Evolutionary conservation across 768 basidiomycete genomes (phyloP).

Genomic region (Panaeolus papilionaceus): DNA sequence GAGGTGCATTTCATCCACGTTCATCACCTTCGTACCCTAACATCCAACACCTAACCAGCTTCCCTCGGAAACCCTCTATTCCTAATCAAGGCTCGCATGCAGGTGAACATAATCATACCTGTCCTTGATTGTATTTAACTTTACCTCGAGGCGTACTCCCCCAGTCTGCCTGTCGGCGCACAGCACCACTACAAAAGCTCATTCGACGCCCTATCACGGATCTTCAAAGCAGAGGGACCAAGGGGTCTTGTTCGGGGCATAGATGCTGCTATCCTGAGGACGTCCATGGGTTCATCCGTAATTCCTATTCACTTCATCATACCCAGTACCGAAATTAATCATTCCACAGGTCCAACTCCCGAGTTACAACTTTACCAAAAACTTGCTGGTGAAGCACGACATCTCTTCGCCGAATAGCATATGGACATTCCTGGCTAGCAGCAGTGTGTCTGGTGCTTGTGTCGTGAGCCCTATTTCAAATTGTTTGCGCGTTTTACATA

Average conservation of each 20-base stretch:
- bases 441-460: conserved; percentile 88
- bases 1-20: conserved; percentile 56
- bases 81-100: conserved; percentile 97
- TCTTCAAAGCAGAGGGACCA: conserved; percentile 77
- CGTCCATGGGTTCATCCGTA: conserved; percentile 91
- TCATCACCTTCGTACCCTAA: background rate
- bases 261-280: conserved; percentile 91
- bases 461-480: conserved; percentile 63
- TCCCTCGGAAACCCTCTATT: conserved; percentile 90
- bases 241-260: conserved; percentile 89
- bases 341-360: conserved; percentile 85
- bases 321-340: conserved; percentile 12
- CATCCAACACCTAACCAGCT: conserved; percentile 44
- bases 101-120: conserved; percentile 52
- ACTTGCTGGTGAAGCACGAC: conserved; percentile 69
- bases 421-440: conserved; percentile 89
- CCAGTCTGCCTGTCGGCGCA: conserved; percentile 90
- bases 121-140: conserved; percentile 3
- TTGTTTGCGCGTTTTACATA: conserved; percentile 3
- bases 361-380: conserved; percentile 94
- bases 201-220: conserved; percentile 80
- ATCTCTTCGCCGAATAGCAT: conserved; percentile 78
- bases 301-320: background rate
- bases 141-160: conserved; percentile 81
- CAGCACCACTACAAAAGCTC: conserved; percentile 92